Conservation (phyloP, 768 basidiomycete species). For the Austroboletus festivus region DNA sequence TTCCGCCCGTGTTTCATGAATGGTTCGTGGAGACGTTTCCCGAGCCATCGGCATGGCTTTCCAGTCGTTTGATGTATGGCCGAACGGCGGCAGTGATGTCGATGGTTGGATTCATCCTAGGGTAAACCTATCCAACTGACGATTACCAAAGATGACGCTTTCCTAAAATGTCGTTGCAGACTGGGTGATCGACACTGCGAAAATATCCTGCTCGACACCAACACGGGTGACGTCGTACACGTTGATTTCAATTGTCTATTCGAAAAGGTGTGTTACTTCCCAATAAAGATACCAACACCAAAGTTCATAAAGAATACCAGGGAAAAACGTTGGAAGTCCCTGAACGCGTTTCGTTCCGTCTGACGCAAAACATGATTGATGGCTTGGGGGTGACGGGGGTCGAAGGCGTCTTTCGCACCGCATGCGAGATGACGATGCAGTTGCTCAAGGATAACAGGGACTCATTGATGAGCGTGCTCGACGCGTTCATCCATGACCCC, state of each 20-base stretch:
- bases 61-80: constrained; percentile 80
- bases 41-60: constrained; percentile 92
- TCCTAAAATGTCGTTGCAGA: constrained; percentile 37
- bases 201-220: constrained; percentile 89
- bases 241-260: constrained; percentile 99
- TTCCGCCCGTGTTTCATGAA: constrained; percentile 87
- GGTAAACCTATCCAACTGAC: constrained; percentile 43
- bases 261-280: constrained; percentile 64
- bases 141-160: not conserved
- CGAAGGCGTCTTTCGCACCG: constrained; percentile 90
- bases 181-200: constrained; percentile 97
- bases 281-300: no score
- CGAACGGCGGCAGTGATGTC: constrained; percentile 96
- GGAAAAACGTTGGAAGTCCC: constrained; percentile 85
- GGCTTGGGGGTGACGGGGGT: constrained; percentile 91
- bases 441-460: constrained; percentile 89
- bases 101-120: constrained; percentile 96
- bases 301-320: constrained; percentile 27
- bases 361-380: constrained; percentile 91
- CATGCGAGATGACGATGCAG: constrained; percentile 88
- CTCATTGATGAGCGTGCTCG: constrained; percentile 90
- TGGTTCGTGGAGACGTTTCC: constrained; percentile 98
- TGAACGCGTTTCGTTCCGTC: constrained; percentile 90
- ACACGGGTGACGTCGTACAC: constrained; percentile 88
- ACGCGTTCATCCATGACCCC: constrained; percentile 96